Base-by-base conservation (phyloP, 257 asterid genomes). In the Rauvolfia tetraphylla region DNA sequence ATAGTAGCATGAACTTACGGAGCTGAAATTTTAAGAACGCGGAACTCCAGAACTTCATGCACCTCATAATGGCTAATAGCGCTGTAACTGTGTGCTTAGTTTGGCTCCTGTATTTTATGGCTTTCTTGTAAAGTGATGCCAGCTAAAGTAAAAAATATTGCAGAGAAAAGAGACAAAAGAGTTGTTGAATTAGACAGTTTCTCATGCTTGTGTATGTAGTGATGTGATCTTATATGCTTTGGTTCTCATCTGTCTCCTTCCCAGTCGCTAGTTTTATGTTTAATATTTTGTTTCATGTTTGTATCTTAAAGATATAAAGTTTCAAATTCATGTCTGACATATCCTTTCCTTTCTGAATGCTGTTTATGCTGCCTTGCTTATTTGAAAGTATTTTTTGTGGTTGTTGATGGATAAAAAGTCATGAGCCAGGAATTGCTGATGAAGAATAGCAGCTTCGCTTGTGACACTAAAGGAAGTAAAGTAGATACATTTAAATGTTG, bases 261-360 rank as follows among this genome's bases (percentile, higher is more conserved):
- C 57, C 56, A 9, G 31, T 41, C 31, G 4, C 49, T 36, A 66
- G 25, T 11, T 62, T 11, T 33, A 1, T 72, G 46, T 68, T 38
- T 8, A n/a, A 1, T 23, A 41, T n/a, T 20, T 68, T 27, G 22
- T 69, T 15, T 44, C 27, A 29, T 29, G 41, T 68, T 42, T 3
- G 73, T 46, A 68, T 33, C 66, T 36, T 67, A 68, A 68, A 68
- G 72, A 67, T 68, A 23, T 13, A 27, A 53, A 17, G 48, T 53
- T 48, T 34, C n/a, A 34, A 23, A 20, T 15, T 38, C 68, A 44
- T 57, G 34, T 56, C 76, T 69, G 34, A 38, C 36, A 11, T 18
- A 9, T 22, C 34, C 17, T 48, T 63, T 33, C 17, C 5, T 31
- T 2, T 66, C 17, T 9, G 29, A 48, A 71, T 31, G 15, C 29